These are phyloP conservation scores for Umbelopsis sp. DNA, from an alignment of 371 early-diverging fungal genomes.

Conservation along the genomic window DNA sequence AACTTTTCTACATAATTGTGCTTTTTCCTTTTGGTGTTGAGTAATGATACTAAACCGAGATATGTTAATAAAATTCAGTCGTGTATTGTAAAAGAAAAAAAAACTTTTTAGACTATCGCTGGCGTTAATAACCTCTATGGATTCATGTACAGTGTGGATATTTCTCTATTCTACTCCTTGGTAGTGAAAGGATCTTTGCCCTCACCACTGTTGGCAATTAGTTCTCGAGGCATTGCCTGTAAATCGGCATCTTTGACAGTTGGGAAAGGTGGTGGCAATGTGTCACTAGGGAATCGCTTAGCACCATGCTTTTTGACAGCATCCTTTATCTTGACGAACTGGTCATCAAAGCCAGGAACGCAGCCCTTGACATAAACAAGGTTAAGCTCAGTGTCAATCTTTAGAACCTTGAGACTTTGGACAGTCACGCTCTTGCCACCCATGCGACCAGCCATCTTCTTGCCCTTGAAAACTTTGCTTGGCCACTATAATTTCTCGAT, in stretches of 20 bases:
- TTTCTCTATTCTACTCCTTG: constrained; percentile 18
- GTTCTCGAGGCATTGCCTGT: constrained; percentile 57
- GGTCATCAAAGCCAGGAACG: constrained; percentile 89
- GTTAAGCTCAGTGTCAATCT: constrained; percentile 86
- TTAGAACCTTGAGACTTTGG: constrained; percentile 82
- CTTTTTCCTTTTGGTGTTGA: no score
- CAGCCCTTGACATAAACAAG: constrained; percentile 90
- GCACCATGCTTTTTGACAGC: constrained; percentile 79
- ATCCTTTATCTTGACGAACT: constrained; percentile 85
- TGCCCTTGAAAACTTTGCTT: constrained; percentile 93
- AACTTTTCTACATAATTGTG: no score
- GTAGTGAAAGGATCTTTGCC: constrained; percentile 40
- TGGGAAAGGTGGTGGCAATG: constrained; percentile 75
- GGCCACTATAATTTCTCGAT: constrained; percentile 58
- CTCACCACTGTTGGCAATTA: constrained; percentile 50
- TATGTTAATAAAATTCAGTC: background rate
- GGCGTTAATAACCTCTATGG: constrained; percentile 13
- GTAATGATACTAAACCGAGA: no score
- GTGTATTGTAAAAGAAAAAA: constrained; percentile 8
- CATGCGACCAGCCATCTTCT: constrained; percentile 98
- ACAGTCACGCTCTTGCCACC: constrained; percentile 86
- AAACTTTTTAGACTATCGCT: background rate
- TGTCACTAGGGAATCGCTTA: constrained; percentile 70
- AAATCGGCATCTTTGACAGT: constrained; percentile 58
- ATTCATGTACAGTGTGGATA: constrained; percentile 17